Conservation (phyloP, 2,329 filamentous ascomycete species). For the Arachnomyces sp. region DNA sequence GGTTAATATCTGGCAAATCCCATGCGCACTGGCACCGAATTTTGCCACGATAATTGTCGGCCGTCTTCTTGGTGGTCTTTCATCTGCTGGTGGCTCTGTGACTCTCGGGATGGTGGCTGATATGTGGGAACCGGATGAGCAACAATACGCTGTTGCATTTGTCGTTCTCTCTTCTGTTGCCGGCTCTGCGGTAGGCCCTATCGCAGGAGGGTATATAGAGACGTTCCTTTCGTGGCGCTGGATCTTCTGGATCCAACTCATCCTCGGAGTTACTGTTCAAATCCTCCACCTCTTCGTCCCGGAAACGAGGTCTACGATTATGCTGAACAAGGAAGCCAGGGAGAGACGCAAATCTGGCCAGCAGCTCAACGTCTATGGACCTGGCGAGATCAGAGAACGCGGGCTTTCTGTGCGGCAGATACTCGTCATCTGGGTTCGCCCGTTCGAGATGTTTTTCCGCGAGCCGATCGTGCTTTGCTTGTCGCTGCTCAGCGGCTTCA, state of each 20-base stretch:
- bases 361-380: conserved; percentile 58
- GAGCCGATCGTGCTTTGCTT: conserved; percentile 57
- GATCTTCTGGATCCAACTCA: conserved; percentile 57
- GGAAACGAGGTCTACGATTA: conserved; percentile 50
- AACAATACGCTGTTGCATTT: conserved; percentile 53
- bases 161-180: conserved; percentile 51
- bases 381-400: conserved; percentile 56
- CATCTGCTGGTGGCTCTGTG: conserved; percentile 56
- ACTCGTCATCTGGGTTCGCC: conserved; percentile 49
- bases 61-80: conserved; percentile 55
- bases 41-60: conserved; percentile 61
- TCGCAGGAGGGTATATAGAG: conserved; percentile 47
- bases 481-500: conserved; percentile 56
- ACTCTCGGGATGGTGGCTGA: conserved; percentile 59
- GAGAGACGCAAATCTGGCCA: conserved; percentile 46
- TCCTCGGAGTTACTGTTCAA: conserved; percentile 48
- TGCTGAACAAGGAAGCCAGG: conserved; percentile 52
- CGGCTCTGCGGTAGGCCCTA: conserved; percentile 40
- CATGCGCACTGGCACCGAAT: conserved; percentile 62
- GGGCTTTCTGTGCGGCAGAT: conserved; percentile 51
- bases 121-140: conserved; percentile 50
- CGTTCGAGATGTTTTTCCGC: conserved; percentile 55
- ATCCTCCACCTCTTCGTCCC: conserved; percentile 42
- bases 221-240: conserved; percentile 45
- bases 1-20: conserved; percentile 69